Base-by-base conservation (phyloP, 257 asterid species). In the Solanum bulbocastanum region DNA sequence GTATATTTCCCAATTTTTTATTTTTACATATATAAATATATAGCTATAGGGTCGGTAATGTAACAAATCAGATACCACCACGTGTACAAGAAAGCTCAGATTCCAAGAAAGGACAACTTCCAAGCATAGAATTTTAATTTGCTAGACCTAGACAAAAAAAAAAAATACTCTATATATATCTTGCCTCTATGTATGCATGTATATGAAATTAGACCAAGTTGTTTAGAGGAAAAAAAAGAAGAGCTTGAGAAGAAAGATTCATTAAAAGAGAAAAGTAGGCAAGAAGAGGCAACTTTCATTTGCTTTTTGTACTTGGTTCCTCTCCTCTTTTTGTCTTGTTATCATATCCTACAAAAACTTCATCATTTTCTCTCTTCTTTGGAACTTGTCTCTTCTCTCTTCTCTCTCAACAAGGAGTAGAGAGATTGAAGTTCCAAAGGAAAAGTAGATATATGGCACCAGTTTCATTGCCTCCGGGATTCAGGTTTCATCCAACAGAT, bases 401-500 rank as follows among this genome's bases (percentile, higher is more conserved):
- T 10, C 39, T 5, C 39, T 36, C 4, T 52, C 10, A 6, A 52
- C 23, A 52, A 52, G 62, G 62, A 52, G 14, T 30, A 5, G 88
- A 79, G 79, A 86, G 65, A 18, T 56, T 18, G 89, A 66, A 52
- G 79, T 65, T 83, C 49, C 14, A 32, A 18, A 86, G 37, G 16
- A 72, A 23, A 79, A 35, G 23, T 58, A 20, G 14, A 84, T 33
- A 86, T 73, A 96, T 97, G 99, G 92, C 99, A 36, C 98, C 99
- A 10, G 97, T 97, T 87, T 96, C 99, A 56, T 88, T 97, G 93
- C 99, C 99, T 27, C 99, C 99, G 0, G 99, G 99, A 23, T 97
- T 97, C 83, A 91, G 99, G n/a, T 97, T 97, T 86, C 99, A 97
- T 89, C 99, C 99, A 14, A 97, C 99, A 2, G 99, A 97, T 10